Conservation (phyloP, 192 early-diverging fungal species). For the Coemansia sp. region DNA sequence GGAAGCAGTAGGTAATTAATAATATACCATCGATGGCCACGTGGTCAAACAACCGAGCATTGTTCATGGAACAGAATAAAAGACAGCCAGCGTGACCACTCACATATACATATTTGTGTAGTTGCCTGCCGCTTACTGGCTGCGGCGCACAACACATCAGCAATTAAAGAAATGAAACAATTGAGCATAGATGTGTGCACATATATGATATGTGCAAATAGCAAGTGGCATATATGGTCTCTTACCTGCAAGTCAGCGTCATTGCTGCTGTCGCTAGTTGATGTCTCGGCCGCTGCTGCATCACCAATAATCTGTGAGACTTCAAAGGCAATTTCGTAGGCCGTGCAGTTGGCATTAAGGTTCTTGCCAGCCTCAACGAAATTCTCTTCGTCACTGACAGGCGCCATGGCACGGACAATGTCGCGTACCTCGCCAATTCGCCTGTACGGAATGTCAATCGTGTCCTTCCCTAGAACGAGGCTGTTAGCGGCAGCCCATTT, state of each 20-base stretch:
- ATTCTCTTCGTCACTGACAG: constrained; percentile 76
- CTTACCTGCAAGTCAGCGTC: constrained; percentile 23
- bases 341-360: constrained; percentile 60
- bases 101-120: neutral
- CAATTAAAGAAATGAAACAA: constrained; percentile 1
- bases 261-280: neutral
- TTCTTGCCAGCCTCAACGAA: constrained; percentile 81
- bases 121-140: no score
- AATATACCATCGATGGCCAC: constrained; percentile 2
- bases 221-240: constrained; percentile 6
- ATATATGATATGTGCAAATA: no score
- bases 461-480: constrained; percentile 33
- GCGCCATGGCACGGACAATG: constrained; percentile 56
- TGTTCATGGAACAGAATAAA: neutral
- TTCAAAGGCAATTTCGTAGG: constrained; percentile 42
- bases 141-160: neutral
- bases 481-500: constrained; percentile 63
- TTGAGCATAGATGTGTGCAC: no score
- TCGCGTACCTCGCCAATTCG: constrained; percentile 70
- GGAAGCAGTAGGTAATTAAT: constrained; percentile 9
- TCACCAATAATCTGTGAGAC: constrained; percentile 33
- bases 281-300: constrained; percentile 21
- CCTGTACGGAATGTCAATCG: constrained; percentile 54
- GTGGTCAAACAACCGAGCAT: constrained; percentile 1
- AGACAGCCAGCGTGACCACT: constrained; percentile 2